These are phyloP conservation scores for Leptodontidium sp. DNA, from an alignment of 2,329 filamentous ascomycete species.

Conservation along the genomic window DNA sequence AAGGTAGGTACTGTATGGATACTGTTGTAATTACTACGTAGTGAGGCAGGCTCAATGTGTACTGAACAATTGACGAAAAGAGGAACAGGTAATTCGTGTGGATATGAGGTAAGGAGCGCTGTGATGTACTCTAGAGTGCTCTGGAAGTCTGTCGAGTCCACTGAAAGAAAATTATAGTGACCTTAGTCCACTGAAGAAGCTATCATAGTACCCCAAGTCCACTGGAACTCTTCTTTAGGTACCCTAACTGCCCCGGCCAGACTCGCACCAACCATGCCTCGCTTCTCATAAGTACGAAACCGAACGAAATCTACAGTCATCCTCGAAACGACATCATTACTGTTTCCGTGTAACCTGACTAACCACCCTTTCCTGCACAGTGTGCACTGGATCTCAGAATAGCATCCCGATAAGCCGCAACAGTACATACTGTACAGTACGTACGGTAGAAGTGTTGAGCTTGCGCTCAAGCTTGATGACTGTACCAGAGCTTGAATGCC, in stretches of 20 bases:
- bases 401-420: background rate
- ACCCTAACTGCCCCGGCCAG: background rate
- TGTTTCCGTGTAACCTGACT: background rate
- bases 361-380: slow-evolving; percentile 2
- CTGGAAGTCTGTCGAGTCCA: background rate
- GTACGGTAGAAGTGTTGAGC: too few relatives aligned
- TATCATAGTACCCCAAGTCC: background rate
- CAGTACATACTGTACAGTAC: background rate
- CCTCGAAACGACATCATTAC: background rate
- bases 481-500: background rate
- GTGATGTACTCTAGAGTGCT: background rate
- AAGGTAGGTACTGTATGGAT: background rate
- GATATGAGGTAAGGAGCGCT: slow-evolving; percentile 1
- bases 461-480: background rate
- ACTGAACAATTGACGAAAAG: background rate
- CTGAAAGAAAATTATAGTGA: too few relatives aligned
- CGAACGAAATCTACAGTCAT: slow-evolving; percentile 8
- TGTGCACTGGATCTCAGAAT: slow-evolving; percentile 1
- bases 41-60: too few relatives aligned
- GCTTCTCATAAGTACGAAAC: background rate
- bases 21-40: background rate
- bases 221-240: background rate
- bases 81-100: background rate
- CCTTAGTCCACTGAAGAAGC: background rate
- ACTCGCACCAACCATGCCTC: background rate